A percentile compares a stretch with the other conserved stretches of the same genome.
Evolutionary conservation across 169 alveolate species (phyloP).

Genomic region (Eimeria tenella): DNA sequence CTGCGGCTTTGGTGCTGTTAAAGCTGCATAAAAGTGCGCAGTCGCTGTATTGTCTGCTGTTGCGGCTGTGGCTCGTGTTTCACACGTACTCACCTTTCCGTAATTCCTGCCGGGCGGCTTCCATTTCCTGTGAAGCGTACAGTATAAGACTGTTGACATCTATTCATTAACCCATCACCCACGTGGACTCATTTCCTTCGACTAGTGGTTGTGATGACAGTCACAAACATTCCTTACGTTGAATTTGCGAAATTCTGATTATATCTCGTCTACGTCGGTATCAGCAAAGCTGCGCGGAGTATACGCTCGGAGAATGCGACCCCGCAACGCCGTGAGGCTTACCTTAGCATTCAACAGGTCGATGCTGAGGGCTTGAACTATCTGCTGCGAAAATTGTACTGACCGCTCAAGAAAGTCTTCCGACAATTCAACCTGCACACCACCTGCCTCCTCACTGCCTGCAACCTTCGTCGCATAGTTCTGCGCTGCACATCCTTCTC

Average conservation of each 20-base stretch:
- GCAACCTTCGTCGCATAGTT: background rate
- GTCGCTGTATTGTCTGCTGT: background rate
- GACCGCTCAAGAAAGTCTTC: slow-evolving; percentile 4
- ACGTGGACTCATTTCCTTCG: no score
- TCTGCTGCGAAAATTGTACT: slow-evolving; percentile 51
- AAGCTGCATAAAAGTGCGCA: no score
- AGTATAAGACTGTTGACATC: no score
- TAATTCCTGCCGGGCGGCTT: slow-evolving; percentile 48
- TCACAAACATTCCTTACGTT: no score
- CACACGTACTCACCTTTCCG: slow-evolving; percentile 18
- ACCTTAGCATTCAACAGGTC: slow-evolving; percentile 67
- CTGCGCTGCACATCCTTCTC: background rate
- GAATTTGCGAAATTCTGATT: no score
- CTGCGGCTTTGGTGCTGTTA: background rate
- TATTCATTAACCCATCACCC: no score
- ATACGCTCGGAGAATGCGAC: background rate
- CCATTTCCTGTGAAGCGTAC: slow-evolving; percentile 15
- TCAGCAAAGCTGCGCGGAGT: no score
- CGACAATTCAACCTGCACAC: background rate
- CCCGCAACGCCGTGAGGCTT: background rate
- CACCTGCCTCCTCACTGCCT: background rate
- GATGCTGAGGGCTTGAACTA: slow-evolving; percentile 66
- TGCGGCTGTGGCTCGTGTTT: slow-evolving; percentile 26
- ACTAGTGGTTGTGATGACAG: no score
- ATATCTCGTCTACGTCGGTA: no score